Evolutionary conservation across 495 filamentous ascomycete genomes (phyloP).

Genomic region (Xylaria acuta): DNA sequence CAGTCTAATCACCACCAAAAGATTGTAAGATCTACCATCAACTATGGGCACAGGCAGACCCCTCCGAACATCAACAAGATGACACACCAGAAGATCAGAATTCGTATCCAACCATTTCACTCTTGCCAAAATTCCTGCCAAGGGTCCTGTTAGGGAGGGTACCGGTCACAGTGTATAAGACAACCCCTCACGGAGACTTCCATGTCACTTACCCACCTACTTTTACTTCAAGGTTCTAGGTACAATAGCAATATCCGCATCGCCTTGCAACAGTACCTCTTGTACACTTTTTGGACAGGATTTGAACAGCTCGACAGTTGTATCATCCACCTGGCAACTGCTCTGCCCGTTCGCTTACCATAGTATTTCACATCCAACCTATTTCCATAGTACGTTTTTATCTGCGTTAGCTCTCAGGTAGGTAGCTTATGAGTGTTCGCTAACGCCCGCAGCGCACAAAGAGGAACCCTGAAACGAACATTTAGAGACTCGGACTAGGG

Average conservation of each 20-base stretch:
- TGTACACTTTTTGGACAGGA: neutral
- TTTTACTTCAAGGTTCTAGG: too few relatives aligned
- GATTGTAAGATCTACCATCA: neutral
- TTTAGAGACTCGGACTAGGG: neutral
- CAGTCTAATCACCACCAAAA: too few relatives aligned
- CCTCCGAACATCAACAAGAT: neutral
- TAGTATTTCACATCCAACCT: neutral
- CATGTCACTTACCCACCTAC: too few relatives aligned
- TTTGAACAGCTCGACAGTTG: too few relatives aligned
- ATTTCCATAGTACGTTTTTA: neutral
- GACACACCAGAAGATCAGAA: neutral
- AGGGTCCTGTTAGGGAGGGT: too few relatives aligned
- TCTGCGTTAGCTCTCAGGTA: neutral
- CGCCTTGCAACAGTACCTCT: too few relatives aligned
- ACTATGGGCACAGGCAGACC: neutral
- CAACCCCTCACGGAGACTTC: too few relatives aligned
- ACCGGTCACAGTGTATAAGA: too few relatives aligned
- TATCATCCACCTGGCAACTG: neutral
- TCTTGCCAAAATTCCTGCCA: neutral
- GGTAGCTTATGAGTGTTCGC: neutral
- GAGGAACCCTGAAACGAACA: neutral
- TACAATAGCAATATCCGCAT: too few relatives aligned
- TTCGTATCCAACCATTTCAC: too few relatives aligned
- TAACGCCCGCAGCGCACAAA: neutral
- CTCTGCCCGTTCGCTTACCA: neutral